Evolutionary conservation across 1,139 yeast species (phyloP), one percentile per base, ranked within the genome.

Genomic region (Candida frijolesensis): DNA sequence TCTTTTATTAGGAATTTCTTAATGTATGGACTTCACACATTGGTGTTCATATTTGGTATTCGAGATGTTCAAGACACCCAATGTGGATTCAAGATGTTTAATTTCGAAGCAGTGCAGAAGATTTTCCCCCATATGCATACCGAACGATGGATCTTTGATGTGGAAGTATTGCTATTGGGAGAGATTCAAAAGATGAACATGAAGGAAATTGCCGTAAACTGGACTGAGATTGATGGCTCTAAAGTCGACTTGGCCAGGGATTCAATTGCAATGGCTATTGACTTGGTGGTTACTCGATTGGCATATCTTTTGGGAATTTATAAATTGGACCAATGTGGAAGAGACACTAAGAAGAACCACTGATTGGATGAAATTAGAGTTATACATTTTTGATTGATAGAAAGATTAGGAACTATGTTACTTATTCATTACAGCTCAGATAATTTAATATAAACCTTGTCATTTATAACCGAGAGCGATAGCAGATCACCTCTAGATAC

Each of bases 91-190:
- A 94, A 94, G 68, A 74, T 94, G 71, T 94, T 92, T 68, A 89
- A 94, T 57, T 79, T 83, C 54, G 72, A 76, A 11, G 87, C 97
- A 0, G 80, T 86, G 15, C 63, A 64, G 15, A 61, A 63, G 50
- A 88, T 94, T 41, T 91, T 91, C 68, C 97, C 98, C 4, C 86
- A 81, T 58, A 83, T 95, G 89, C 98, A 94, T 66, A 92, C 96
- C 12, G 99, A 94, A 68, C 84, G 99, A 51, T 94, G 99, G 99
- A 94, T 95, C 40, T 94, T 94, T 67, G 99, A 94, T 64, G 98
- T 94, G 42, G 99, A 94, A 69, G 83, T 94, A 16, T 76, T 94
- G 56, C 80, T 94, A 55, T 73, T 95, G 54, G 97, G 94, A 2
- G 81, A 83, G 57, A 75, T 89, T 54, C 91, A 89, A 65, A 61